Conservation (phyloP, 495 filamentous ascomycete genomes). For the Neurospora tetrasperma region DNA sequence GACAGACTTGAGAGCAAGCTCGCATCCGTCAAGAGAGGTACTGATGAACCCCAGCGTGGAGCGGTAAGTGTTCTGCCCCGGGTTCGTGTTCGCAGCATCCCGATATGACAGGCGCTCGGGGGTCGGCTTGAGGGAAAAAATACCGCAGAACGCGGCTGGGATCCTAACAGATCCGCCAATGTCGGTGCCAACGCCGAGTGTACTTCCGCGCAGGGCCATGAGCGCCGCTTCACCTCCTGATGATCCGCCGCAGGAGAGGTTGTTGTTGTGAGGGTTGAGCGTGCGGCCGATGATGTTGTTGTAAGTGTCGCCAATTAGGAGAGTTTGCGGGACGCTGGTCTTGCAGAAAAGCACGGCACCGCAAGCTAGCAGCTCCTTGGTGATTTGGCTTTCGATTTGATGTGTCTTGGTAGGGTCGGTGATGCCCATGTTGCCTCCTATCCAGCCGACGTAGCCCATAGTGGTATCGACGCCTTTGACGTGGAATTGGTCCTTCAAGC, state of each 20-base stretch:
- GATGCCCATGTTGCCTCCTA: slow-evolving; percentile 41
- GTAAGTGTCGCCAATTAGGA: slow-evolving; percentile 42
- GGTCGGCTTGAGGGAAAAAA: slow-evolving; percentile 52
- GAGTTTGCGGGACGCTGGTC: slow-evolving; percentile 49
- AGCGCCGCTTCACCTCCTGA: slow-evolving; percentile 50
- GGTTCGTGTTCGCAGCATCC: slow-evolving; percentile 23
- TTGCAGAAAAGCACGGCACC: slow-evolving; percentile 55
- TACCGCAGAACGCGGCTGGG: slow-evolving; percentile 47
- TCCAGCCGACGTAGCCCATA: slow-evolving; percentile 25
- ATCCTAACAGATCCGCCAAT: slow-evolving; percentile 59
- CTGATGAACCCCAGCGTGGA: slow-evolving; percentile 20
- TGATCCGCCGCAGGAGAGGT: slow-evolving; percentile 52
- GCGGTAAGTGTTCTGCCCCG: slow-evolving; percentile 24
- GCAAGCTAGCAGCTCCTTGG: slow-evolving; percentile 23
- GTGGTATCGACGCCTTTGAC: slow-evolving; percentile 44
- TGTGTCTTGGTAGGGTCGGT: slow-evolving; percentile 39
- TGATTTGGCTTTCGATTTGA: slow-evolving; percentile 38
- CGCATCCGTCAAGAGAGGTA: slow-evolving; percentile 17
- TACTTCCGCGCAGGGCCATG: slow-evolving; percentile 31
- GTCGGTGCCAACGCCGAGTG: slow-evolving; percentile 49
- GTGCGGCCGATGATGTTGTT: slow-evolving; percentile 61
- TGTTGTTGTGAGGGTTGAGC: slow-evolving; percentile 50
- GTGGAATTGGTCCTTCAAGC: slow-evolving; percentile 57
- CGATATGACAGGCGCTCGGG: slow-evolving; percentile 43
- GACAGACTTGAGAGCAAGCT: slow-evolving; percentile 25